These are phyloP conservation scores for Podila horticola DNA, from an alignment of 192 early-diverging fungal genomes.

Conservation along the genomic window DNA sequence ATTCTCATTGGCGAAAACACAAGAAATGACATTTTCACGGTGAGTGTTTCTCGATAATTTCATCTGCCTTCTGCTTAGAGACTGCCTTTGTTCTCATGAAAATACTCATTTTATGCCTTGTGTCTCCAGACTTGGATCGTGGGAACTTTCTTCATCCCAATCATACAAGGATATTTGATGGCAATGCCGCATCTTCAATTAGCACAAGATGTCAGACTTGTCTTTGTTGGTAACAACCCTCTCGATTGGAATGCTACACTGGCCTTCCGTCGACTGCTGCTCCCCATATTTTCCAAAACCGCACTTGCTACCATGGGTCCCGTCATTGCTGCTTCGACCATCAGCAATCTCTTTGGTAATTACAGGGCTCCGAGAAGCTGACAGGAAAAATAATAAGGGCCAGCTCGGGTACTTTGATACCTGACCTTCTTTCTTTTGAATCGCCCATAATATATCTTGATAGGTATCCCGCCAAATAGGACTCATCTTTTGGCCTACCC, in stretches of 20 bases:
- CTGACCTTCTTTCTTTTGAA: not conserved
- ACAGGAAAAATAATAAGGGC: too few relatives aligned
- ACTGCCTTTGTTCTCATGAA: not conserved
- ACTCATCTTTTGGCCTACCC: constrained; percentile 25
- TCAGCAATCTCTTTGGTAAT: constrained; percentile 10
- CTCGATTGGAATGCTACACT: constrained; percentile 22
- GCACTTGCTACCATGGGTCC: constrained; percentile 11
- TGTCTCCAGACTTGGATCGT: constrained; percentile 74
- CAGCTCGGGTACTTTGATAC: not conserved
- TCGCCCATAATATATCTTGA: not conserved
- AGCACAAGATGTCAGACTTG: constrained; percentile 20
- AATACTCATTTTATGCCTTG: not conserved
- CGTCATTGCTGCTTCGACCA: constrained; percentile 5
- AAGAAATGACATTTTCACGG: constrained; percentile 53
- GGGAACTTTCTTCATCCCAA: constrained; percentile 80
- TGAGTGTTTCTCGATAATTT: constrained; percentile 25
- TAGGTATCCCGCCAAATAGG: not conserved
- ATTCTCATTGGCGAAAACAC: constrained; percentile 28
- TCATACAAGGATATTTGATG: constrained; percentile 65
- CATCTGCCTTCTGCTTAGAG: not conserved
- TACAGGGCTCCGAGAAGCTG: not conserved
- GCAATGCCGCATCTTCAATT: constrained; percentile 63
- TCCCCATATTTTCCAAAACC: constrained; percentile 10
- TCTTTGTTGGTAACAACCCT: constrained; percentile 21
- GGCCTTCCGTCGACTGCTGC: constrained; percentile 18